Evolutionary conservation across 208 protist genomes (phyloP).

Genomic region (Balamuthia mandrillaris): DNA sequence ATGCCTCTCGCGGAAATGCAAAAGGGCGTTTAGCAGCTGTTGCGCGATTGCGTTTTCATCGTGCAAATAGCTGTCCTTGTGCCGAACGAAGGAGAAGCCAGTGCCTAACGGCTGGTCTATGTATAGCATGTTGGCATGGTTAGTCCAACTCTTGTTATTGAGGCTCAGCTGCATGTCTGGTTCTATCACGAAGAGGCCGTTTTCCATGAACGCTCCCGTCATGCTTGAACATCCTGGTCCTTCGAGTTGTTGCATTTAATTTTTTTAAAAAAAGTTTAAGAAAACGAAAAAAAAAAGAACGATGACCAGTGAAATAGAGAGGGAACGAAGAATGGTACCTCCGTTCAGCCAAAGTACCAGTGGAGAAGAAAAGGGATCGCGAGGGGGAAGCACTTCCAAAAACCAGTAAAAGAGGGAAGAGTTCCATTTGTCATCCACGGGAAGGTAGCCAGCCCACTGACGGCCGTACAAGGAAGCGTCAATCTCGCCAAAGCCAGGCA

Average conservation of each 20-base stretch:
- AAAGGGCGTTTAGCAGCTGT: no score
- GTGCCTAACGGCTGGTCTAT: constrained; percentile 26
- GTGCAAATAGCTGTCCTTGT: no score
- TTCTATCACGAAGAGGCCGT: constrained; percentile 24
- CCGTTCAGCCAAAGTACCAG: constrained; percentile 40
- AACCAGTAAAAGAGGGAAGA: constrained; percentile 58
- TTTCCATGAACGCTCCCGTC: background rate
- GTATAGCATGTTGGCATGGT: constrained; percentile 31
- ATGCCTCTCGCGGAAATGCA: no score
- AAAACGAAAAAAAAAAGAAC: background rate
- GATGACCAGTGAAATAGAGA: no score
- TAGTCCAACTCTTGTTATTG: constrained; percentile 15
- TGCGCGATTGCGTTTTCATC: no score
- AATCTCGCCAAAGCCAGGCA: no score
- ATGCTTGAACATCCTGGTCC: background rate
- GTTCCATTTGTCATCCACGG: no score
- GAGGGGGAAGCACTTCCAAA: constrained; percentile 43
- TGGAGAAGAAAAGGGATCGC: constrained; percentile 33
- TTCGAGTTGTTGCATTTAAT: no score
- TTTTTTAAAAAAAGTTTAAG: no score
- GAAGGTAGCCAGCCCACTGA: no score
- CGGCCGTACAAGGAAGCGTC: no score
- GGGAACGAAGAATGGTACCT: no score
- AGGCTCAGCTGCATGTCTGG: background rate
- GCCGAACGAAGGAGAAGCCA: constrained; percentile 16